Conservation (phyloP, 352 stramenopile species). For the Phytophthora palmivora region DNA sequence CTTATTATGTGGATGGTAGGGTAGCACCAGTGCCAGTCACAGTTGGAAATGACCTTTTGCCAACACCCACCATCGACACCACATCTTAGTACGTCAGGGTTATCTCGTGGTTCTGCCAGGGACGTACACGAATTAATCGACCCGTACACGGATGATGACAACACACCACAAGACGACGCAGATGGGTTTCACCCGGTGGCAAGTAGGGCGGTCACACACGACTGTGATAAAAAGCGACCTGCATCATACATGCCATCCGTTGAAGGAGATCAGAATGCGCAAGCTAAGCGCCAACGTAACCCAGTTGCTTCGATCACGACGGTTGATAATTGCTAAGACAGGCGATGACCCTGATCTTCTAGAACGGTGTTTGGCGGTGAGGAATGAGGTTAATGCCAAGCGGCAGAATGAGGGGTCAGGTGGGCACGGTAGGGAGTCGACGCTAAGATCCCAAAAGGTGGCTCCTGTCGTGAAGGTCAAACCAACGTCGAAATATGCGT, state of each 20-base stretch:
- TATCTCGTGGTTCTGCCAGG: not conserved
- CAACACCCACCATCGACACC: not conserved
- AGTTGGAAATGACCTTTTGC: not conserved
- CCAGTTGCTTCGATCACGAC: slow-evolving; percentile 7
- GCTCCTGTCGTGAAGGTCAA: not conserved
- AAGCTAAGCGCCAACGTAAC: not conserved
- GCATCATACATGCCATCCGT: no score
- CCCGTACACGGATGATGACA: slow-evolving; percentile 5
- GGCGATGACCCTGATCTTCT: slow-evolving; percentile 10
- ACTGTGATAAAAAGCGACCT: no score
- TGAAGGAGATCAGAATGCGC: not conserved
- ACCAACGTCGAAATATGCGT: slow-evolving; percentile 12
- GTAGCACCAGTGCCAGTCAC: slow-evolving; percentile 1
- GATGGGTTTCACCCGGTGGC: not conserved
- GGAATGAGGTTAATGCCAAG: not conserved
- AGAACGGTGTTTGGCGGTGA: slow-evolving; percentile 2
- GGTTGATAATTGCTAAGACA: slow-evolving; percentile 4
- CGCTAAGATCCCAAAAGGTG: not conserved
- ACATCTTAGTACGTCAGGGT: not conserved
- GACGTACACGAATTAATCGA: slow-evolving; percentile 10
- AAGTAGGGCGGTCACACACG: no score
- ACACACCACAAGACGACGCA: not conserved
- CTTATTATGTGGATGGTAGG: no score
- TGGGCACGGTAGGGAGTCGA: no score
- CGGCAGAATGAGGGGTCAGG: not conserved